Evolutionary conservation across 768 basidiomycete species (phyloP).

Genomic region (Tremella mesenterica): DNA sequence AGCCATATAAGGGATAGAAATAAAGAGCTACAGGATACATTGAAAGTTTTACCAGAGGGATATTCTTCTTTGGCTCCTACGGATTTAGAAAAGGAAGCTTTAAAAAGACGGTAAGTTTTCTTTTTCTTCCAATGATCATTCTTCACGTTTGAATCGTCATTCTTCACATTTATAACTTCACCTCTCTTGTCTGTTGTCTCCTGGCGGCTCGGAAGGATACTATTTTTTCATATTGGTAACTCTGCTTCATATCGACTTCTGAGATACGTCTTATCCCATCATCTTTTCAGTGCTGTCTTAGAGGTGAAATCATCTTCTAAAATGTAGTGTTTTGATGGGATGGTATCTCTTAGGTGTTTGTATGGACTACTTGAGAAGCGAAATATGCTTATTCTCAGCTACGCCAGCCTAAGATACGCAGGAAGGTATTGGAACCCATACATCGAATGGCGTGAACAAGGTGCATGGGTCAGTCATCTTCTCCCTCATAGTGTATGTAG

Average conservation of each 20-base stretch:
- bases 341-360: too few relatives aligned
- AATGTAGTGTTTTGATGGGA: not conserved
- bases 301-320: too few relatives aligned
- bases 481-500: not conserved
- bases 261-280: too few relatives aligned
- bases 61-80: constrained; percentile 20
- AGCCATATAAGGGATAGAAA: constrained; percentile 25
- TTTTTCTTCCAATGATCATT: not conserved
- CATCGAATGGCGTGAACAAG: constrained; percentile 38
- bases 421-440: constrained; percentile 39
- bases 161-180: too few relatives aligned
- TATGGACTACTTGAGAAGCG: too few relatives aligned
- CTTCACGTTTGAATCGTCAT: too few relatives aligned
- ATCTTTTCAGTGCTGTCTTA: too few relatives aligned
- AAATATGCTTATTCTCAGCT: constrained; percentile 12
- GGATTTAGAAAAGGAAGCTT: constrained; percentile 30
- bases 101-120: constrained; percentile 27
- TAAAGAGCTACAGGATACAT: constrained; percentile 5
- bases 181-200: too few relatives aligned
- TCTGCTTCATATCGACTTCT: too few relatives aligned
- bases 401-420: constrained; percentile 26
- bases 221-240: not conserved
- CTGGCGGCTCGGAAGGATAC: too few relatives aligned
- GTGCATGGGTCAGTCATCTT: constrained; percentile 22
- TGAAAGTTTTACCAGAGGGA: constrained; percentile 14